Percentiles rank a stretch among this genome's conserved stretches.
These are phyloP conservation scores for Penicillium malachiteum DNA, from an alignment of 495 filamentous ascomycete genomes.

Conservation along the genomic window DNA sequence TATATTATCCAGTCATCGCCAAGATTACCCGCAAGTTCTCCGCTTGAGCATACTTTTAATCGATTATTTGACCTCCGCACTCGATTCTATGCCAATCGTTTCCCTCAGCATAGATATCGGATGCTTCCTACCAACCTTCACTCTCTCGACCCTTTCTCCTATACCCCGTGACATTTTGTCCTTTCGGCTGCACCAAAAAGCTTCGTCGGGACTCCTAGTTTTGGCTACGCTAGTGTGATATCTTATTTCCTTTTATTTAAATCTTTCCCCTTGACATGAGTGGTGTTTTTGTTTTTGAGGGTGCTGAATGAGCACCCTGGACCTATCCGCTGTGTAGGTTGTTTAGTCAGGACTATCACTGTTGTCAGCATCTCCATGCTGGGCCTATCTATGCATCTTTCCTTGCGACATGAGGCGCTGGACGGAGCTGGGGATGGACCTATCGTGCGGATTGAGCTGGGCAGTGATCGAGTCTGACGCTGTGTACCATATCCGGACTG, in stretches of 20 bases:
- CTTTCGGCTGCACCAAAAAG: slow-evolving; percentile 12
- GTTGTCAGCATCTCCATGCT: background rate
- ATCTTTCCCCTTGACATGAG: slow-evolving; percentile 18
- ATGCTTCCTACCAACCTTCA: slow-evolving; percentile 8
- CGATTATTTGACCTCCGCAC: slow-evolving; percentile 3
- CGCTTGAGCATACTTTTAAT: slow-evolving; percentile 28
- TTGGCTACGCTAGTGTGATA: slow-evolving; percentile 20
- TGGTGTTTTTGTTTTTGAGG: slow-evolving; percentile 24
- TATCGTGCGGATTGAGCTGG: background rate
- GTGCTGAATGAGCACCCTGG: slow-evolving; percentile 25
- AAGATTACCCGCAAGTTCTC: slow-evolving; percentile 94
- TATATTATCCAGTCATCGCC: slow-evolving; percentile 71
- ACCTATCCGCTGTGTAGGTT: slow-evolving; percentile 46
- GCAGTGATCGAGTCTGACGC: slow-evolving; percentile 6
- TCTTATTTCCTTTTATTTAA: slow-evolving; percentile 15
- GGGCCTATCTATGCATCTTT: background rate
- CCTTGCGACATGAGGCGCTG: slow-evolving; percentile 11
- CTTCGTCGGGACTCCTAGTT: slow-evolving; percentile 14
- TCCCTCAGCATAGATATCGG: slow-evolving; percentile 1
- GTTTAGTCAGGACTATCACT: slow-evolving; percentile 10
- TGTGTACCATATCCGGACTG: slow-evolving; percentile 23
- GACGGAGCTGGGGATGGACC: background rate
- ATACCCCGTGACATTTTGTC: slow-evolving; percentile 31
- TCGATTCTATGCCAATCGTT: background rate
- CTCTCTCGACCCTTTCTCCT: slow-evolving; percentile 23